phyloP scores from a whole-genome alignment of 257 asterid species.

The Rehmannia glutinosa region DNA sequence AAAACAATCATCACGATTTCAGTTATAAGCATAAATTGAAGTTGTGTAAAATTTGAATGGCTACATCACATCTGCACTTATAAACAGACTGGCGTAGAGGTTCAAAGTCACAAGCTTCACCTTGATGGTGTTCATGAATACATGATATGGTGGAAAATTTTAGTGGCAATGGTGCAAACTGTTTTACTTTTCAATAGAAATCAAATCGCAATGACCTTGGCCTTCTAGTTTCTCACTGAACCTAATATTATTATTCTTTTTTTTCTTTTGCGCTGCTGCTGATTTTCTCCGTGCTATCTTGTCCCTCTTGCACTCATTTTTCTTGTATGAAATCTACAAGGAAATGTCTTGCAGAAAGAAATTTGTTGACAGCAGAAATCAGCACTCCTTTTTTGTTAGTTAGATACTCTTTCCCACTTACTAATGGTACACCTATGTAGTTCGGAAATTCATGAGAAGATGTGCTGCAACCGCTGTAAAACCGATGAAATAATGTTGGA shows the following conservation, averaged over 20 bases:
- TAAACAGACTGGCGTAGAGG: constrained; percentile 7
- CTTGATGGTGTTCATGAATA: no score
- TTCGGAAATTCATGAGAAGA: constrained; percentile 90
- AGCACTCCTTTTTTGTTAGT: not conserved
- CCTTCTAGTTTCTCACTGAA: no score
- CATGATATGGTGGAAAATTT: not conserved
- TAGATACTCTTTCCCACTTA: constrained; percentile 10
- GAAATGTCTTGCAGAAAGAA: not conserved
- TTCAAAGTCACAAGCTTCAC: constrained; percentile 1
- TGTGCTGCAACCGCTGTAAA: constrained; percentile 77
- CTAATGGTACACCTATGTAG: constrained; percentile 32
- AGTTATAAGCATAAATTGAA: no score
- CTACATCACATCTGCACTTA: not conserved
- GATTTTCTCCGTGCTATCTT: no score
- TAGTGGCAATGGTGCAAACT: not conserved
- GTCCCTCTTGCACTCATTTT: not conserved
- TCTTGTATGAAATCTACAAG: constrained; percentile 2
- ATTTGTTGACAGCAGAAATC: constrained; percentile 3
- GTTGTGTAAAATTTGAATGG: constrained; percentile 9
- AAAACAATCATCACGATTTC: no score
- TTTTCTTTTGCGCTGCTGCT: no score
- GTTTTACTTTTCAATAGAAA: not conserved
- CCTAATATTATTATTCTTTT: no score
- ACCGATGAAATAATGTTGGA: constrained; percentile 34
- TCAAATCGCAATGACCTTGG: not conserved